These are phyloP conservation scores for Iris pallida DNA, from an alignment of 116 monocot genomes.

Conservation along the genomic window DNA sequence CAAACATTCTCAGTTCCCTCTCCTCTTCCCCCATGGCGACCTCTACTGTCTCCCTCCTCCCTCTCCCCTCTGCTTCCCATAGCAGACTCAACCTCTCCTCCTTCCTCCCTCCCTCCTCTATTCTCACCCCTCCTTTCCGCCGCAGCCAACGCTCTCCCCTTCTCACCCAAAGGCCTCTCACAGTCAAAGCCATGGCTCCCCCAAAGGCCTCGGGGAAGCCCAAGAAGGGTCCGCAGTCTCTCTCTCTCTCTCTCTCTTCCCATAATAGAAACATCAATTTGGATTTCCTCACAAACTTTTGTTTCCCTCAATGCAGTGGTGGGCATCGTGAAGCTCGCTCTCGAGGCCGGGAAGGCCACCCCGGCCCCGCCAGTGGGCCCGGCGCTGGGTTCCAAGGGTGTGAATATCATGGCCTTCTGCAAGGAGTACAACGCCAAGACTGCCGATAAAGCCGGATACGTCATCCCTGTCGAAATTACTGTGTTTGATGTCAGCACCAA, in stretches of 20 bases:
- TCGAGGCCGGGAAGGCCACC: slow-evolving; percentile 92
- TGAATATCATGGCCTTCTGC: slow-evolving; percentile 95
- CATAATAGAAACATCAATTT: background rate
- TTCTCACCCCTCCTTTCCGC: slow-evolving; percentile 2
- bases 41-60: slow-evolving; percentile 33
- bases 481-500: slow-evolving; percentile 69
- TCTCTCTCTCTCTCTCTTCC: background rate
- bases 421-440: slow-evolving; percentile 97
- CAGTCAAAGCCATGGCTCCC: slow-evolving; percentile 78
- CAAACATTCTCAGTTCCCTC: background rate
- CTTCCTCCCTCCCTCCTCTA: slow-evolving; percentile 32
- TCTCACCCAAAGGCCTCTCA: slow-evolving; percentile 21
- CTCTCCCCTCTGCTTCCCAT: slow-evolving; percentile 14
- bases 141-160: slow-evolving; percentile 2
- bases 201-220: slow-evolving; percentile 53
- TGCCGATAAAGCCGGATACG: slow-evolving; percentile 78
- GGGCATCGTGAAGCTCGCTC: slow-evolving; percentile 75
- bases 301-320: slow-evolving; percentile 39
- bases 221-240: slow-evolving; percentile 61
- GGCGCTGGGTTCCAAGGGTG: slow-evolving; percentile 83
- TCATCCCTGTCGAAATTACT: slow-evolving; percentile 88
- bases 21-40: slow-evolving; percentile 15
- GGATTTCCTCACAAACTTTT: background rate
- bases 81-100: slow-evolving; percentile 40
- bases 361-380: slow-evolving; percentile 92